Percentiles rank a stretch among this genome's conserved stretches.
Conservation (phyloP, 2,329 filamentous ascomycete genomes). For the Paraphoma chrysanthemicola region DNA sequence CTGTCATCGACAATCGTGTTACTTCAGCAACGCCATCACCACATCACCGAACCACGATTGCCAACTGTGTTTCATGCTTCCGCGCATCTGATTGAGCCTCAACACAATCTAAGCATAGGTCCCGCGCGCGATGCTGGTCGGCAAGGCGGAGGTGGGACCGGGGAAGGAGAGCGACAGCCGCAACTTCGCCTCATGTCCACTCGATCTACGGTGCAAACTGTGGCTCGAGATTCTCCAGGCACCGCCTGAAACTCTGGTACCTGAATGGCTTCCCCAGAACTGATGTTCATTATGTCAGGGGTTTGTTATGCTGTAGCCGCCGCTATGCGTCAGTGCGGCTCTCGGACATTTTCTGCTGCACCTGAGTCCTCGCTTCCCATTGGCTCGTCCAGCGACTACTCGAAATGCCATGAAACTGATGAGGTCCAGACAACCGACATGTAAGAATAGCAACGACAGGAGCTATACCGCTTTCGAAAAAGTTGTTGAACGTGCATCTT, state of each 20-base stretch:
- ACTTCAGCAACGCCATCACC: slow-evolving; percentile 33
- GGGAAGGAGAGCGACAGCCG: slow-evolving; percentile 41
- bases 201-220: slow-evolving; percentile 28
- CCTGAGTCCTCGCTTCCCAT: slow-evolving; percentile 36
- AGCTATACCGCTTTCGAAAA: slow-evolving; percentile 27
- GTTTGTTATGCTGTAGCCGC: slow-evolving; percentile 44
- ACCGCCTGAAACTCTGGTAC: slow-evolving; percentile 15
- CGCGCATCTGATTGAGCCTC: slow-evolving; percentile 45
- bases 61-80: slow-evolving; percentile 18
- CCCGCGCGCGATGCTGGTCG: slow-evolving; percentile 48
- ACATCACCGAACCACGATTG: slow-evolving; percentile 14
- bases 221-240: slow-evolving; percentile 28
- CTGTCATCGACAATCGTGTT: slow-evolving; percentile 28
- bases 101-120: slow-evolving; percentile 45
- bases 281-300: slow-evolving; percentile 24
- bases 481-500: slow-evolving; percentile 24
- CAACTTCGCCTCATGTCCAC: slow-evolving; percentile 36
- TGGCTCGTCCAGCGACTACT: slow-evolving; percentile 48
- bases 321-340: slow-evolving; percentile 39
- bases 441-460: slow-evolving; percentile 44
- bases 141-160: slow-evolving; percentile 37
- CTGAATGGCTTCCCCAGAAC: slow-evolving; percentile 40
- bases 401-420: slow-evolving; percentile 46
- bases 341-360: slow-evolving; percentile 46
- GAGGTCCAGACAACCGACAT: slow-evolving; percentile 31